Evolutionary conservation across 495 filamentous ascomycete genomes (phyloP).

Genomic region (Viridothelium virens): DNA sequence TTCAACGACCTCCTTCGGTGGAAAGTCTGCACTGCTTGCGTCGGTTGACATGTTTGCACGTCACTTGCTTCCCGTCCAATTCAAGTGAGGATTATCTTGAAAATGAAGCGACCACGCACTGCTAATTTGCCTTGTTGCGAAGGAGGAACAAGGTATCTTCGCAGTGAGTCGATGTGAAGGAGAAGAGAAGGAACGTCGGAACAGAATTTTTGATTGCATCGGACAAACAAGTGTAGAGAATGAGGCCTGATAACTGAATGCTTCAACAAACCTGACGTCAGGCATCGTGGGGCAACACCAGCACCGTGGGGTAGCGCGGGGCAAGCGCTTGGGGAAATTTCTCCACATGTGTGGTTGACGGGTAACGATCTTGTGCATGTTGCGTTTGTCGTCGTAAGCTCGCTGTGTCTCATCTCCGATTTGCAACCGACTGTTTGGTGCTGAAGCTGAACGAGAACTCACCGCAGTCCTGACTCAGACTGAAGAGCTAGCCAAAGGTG

Average conservation of each 20-base stretch:
- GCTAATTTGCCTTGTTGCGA: neutral
- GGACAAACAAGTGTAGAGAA: no score
- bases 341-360: neutral
- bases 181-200: neutral
- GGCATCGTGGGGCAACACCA: neutral
- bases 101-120: neutral
- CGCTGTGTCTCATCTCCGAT: no score
- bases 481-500: no score
- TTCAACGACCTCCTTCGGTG: slow-evolving; percentile 42
- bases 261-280: neutral
- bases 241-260: no score
- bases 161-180: neutral
- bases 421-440: no score
- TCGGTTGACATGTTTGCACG: neutral
- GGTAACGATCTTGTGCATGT: neutral
- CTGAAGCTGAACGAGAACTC: no score
- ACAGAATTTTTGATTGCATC: neutral
- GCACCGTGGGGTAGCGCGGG: slow-evolving; percentile 2
- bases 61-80: no score
- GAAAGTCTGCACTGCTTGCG: slow-evolving; percentile 32
- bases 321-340: neutral
- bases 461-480: no score
- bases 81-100: neutral
- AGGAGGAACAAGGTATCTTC: neutral
- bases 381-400: no score